phyloP scores from a whole-genome alignment of 768 basidiomycete species.

The Boletales sp. region DNA sequence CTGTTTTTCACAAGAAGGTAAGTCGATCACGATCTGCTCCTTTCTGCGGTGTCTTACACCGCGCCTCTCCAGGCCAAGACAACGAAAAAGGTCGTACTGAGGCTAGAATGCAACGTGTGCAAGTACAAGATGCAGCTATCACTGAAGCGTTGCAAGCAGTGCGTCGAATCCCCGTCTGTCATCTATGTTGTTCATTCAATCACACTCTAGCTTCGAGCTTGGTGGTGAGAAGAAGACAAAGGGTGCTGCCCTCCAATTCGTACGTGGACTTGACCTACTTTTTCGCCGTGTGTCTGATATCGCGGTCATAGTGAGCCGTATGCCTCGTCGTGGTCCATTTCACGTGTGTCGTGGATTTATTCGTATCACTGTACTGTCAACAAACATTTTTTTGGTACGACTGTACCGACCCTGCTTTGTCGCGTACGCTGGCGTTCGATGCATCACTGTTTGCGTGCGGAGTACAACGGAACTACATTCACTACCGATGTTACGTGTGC shows the following conservation, averaged over 20 bases:
- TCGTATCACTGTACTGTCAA: too few relatives aligned
- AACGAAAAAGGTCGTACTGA: slow-evolving; percentile 98
- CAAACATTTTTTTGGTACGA: too few relatives aligned
- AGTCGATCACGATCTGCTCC: not conserved
- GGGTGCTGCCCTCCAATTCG: slow-evolving; percentile 93
- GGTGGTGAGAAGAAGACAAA: slow-evolving; percentile 99
- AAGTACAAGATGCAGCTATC: slow-evolving; percentile 97
- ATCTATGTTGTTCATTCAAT: not conserved
- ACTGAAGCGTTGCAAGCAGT: slow-evolving; percentile 99
- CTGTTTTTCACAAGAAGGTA: slow-evolving; percentile 99
- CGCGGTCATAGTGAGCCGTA: slow-evolving; percentile 18
- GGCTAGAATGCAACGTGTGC: slow-evolving; percentile 97
- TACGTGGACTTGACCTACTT: slow-evolving; percentile 40
- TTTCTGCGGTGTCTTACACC: not conserved
- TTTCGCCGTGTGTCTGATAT: not conserved
- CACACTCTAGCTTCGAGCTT: slow-evolving; percentile 79
- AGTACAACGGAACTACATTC: too few relatives aligned
- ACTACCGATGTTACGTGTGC: too few relatives aligned
- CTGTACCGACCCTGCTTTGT: too few relatives aligned
- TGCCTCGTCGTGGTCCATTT: not conserved
- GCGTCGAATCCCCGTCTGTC: slow-evolving; percentile 31
- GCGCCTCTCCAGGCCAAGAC: slow-evolving; percentile 75
- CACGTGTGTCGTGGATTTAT: too few relatives aligned
- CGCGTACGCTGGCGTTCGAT: too few relatives aligned
- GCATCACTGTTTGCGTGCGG: too few relatives aligned